A percentile compares a stretch with the other conserved stretches of the same genome.
phyloP scores from a whole-genome alignment of 495 filamentous ascomycete genomes.

The Penicillium simplicissimum region DNA sequence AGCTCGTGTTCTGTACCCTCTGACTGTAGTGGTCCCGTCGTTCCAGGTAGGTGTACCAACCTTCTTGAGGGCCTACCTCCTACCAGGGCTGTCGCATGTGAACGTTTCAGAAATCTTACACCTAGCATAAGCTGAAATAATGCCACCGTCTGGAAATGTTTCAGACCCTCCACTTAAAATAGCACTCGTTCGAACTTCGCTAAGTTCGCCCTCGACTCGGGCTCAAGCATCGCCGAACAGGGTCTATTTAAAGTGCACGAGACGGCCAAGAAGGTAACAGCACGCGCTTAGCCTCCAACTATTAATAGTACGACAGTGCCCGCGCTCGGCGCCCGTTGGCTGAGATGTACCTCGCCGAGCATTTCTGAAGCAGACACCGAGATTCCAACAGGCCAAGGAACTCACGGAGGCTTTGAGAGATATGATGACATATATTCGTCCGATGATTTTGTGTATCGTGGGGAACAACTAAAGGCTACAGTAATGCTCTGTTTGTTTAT shows the following conservation, averaged over 20 bases:
- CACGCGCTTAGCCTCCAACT: slow-evolving; percentile 2
- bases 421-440: background rate
- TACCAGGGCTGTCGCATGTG: no score
- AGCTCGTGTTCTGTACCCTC: no score
- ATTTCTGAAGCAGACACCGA: background rate
- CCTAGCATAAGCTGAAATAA: slow-evolving; percentile 1
- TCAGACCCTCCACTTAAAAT: slow-evolving; percentile 9
- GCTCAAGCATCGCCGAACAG: background rate
- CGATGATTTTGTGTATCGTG: background rate
- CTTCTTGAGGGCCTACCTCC: no score
- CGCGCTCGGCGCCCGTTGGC: slow-evolving; percentile 3
- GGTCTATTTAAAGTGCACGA: background rate
- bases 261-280: background rate
- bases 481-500: background rate
- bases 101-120: slow-evolving; percentile 11
- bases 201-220: background rate
- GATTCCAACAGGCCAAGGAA: background rate
- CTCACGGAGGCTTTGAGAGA: background rate
- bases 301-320: slow-evolving; percentile 2
- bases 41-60: no score
- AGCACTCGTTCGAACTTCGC: background rate
- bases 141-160: slow-evolving; percentile 6
- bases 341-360: background rate
- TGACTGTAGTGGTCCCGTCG: no score
- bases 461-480: background rate